These are phyloP conservation scores for Lentithecium fluviatile DNA, from an alignment of 495 filamentous ascomycete species.

Conservation along the genomic window DNA sequence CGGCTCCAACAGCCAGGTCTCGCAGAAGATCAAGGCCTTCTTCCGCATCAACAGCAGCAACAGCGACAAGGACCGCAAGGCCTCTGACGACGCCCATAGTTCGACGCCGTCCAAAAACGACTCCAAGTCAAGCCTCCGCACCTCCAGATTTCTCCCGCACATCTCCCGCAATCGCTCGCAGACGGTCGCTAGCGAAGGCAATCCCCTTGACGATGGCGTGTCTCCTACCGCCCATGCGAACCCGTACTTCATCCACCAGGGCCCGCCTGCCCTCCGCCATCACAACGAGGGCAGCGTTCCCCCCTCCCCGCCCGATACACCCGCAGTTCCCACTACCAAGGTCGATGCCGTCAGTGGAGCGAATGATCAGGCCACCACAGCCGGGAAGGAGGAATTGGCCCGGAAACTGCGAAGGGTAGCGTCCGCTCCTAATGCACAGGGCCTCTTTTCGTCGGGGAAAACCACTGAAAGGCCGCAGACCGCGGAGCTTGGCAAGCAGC, in stretches of 20 bases:
- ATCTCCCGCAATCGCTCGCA: constrained; percentile 70
- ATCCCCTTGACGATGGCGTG: constrained; percentile 80
- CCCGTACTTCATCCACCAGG: constrained; percentile 96
- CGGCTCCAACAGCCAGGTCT: constrained; percentile 61
- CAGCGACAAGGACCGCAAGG: constrained; percentile 47
- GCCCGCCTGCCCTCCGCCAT: constrained; percentile 86
- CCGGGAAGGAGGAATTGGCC: constrained; percentile 89
- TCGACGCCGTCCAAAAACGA: constrained; percentile 51
- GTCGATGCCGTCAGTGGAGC: constrained; percentile 68
- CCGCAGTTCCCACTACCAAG: constrained; percentile 59
- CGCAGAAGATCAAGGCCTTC: constrained; percentile 91
- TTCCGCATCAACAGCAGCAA: constrained; percentile 83
- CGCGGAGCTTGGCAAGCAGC: constrained; percentile 76
- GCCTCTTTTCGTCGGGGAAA: constrained; percentile 72
- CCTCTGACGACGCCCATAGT: constrained; percentile 43
- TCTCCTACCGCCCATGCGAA: constrained; percentile 95
- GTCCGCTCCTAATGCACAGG: constrained; percentile 95
- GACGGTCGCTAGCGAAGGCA: constrained; percentile 91
- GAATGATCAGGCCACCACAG: constrained; percentile 70
- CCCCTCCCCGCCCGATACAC: constrained; percentile 92
- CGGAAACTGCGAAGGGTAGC: constrained; percentile 90
- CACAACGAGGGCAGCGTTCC: constrained; percentile 95
- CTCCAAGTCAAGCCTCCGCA: constrained; percentile 68
- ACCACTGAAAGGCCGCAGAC: constrained; percentile 70
- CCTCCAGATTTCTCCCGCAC: constrained; percentile 78